Evolutionary conservation across 116 monocot genomes (phyloP), one percentile per base, ranked within the genome.

Genomic region (Iris pallida): DNA sequence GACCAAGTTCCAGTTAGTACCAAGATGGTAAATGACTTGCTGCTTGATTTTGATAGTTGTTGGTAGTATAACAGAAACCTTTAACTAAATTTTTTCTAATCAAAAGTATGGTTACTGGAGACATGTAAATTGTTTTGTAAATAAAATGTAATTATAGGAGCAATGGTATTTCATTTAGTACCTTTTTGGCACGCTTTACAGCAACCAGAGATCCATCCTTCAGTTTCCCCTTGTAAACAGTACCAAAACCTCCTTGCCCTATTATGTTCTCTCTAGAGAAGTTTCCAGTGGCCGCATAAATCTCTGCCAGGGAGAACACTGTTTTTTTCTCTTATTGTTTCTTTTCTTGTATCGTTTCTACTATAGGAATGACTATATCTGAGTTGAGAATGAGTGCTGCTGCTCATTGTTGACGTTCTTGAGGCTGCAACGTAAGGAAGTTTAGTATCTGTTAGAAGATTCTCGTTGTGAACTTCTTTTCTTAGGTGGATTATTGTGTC

Each of bases 121-220:
- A 43, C 8, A 7, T n/a, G n/a, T n/a, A n/a, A n/a, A n/a, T n/a
- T n/a, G n/a, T n/a, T n/a, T n/a, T n/a, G n/a, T n/a, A n/a, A n/a
- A n/a, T n/a, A n/a, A n/a, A n/a, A n/a, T n/a, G n/a, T n/a, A n/a
- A n/a, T n/a, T n/a, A n/a, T n/a, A n/a, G n/a, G n/a, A n/a, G n/a
- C n/a, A n/a, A n/a, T n/a, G n/a, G n/a, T n/a, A n/a, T n/a, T n/a
- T n/a, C 0, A 2, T 16, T 13, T 14, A 6, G 55, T n/a, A 89
- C 93, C 93, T 83, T 92, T 61, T 72, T 81, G 53, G 85, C 86
- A 7, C 88, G 78, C 67, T 92, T 92, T 14, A 92, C 83, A 59
- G 92, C 88, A 57, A 92, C 72, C 19, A 81, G 67, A 48, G 86
- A 61, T 12, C 92, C 92, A 75, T 92, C 83, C 66, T 64, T 78